Conservation (phyloP, 768 basidiomycete genomes). For the Boletus sp. region DNA sequence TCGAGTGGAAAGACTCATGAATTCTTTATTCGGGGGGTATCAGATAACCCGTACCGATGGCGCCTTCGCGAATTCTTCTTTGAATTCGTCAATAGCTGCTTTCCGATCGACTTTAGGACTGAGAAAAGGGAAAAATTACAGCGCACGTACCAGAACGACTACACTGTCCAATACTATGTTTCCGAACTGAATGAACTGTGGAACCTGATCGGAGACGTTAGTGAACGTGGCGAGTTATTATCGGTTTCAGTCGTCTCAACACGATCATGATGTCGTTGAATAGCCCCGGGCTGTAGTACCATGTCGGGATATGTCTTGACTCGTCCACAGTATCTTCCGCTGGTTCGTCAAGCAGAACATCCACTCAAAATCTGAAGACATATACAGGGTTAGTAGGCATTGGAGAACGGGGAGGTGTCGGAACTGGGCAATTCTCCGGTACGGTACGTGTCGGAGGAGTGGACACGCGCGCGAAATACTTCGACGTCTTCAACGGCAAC, state of each 20-base stretch:
- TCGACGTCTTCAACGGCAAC: conserved; percentile 14
- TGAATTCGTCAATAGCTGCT: not conserved
- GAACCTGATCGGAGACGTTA: not conserved
- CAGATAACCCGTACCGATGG: not conserved
- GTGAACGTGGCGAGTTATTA: not conserved
- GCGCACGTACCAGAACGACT: not conserved
- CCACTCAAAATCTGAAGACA: too few species aligned
- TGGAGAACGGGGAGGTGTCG: conserved; percentile 2
- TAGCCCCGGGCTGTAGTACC: too few species aligned
- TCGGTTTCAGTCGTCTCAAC: too few species aligned
- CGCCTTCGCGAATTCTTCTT: not conserved
- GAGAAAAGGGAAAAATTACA: too few species aligned
- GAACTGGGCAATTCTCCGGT: not conserved
- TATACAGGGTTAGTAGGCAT: too few species aligned
- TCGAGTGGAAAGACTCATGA: not conserved
- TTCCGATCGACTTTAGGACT: not conserved
- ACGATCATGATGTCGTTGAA: too few species aligned
- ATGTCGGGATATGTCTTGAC: too few species aligned
- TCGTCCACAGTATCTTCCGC: too few species aligned
- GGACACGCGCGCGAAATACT: conserved; percentile 12
- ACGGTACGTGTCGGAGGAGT: not conserved
- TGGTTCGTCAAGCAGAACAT: too few species aligned
- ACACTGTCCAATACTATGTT: not conserved
- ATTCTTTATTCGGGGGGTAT: not conserved
- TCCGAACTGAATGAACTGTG: not conserved